Base-by-base conservation (phyloP, 1,139 yeast genomes). In the Spencermartinsiella ligniputridi region DNA sequence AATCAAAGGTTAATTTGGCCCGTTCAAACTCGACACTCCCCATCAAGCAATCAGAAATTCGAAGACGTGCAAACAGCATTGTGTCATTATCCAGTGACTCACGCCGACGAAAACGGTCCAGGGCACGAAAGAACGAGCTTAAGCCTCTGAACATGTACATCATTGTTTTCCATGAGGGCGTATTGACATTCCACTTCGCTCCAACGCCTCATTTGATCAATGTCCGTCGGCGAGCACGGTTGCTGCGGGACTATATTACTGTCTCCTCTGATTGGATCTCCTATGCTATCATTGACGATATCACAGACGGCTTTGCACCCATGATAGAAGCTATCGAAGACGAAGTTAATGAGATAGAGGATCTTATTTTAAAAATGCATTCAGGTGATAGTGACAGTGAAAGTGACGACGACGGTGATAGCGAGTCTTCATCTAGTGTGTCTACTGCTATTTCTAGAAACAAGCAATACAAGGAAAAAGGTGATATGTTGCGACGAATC, bases 191-290 rank as follows among this genome's bases (percentile, higher is more conserved):
- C 68, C 98, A 92, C 67, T 89, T 88, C 66, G 82, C 90, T 11
- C 89, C 96, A 5, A 88, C 97, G 0, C 96, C 97, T 1, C 98
- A 92, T 63, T 95, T 97, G 0, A 86, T 89, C 45, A 92, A 92
- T 61, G 98, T 92, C 33, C 77, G 98, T 56, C 77, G 97, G 62
- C 79, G 98, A 59, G 95, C 95, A 0, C 73, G 98, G 46, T 70
- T 92, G 52, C 73, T 92, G 52, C 76, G 84, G 51, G 98, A 92
- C 62, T 92, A 90, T 59, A 72, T 92, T 51, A 86, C 87, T 1
- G 96, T 92, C 3, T 79, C 94, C 1, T 81, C 97, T 0, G 98
- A 92, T 64, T 92, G 98, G 98, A 83, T 92, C 40, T 92, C 96
- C 2, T 92, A 92, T 67, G 98, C 98, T 0, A 71, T 92, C 52